phyloP scores from a whole-genome alignment of 768 basidiomycete species.

The Tricholoma terreum region DNA sequence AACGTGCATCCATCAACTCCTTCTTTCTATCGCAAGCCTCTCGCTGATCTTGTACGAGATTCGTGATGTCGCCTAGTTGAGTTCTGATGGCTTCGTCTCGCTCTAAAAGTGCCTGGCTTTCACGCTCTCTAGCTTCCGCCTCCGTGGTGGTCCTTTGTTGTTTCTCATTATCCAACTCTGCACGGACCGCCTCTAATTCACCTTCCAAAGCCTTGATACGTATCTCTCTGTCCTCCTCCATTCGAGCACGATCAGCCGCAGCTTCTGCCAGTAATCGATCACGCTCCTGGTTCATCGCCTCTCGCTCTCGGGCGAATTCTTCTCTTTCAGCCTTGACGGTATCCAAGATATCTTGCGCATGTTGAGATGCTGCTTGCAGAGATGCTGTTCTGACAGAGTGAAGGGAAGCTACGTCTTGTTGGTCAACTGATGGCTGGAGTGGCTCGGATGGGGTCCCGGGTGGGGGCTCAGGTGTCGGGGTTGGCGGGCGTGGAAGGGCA shows the following conservation, averaged over 20 bases:
- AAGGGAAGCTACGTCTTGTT: conserved; percentile 29
- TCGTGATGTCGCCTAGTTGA: conserved; percentile 71
- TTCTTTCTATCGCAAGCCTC: conserved; percentile 60
- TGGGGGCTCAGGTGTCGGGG: not conserved
- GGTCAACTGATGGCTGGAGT: conserved; percentile 9
- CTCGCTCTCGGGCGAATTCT: conserved; percentile 52
- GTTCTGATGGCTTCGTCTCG: conserved; percentile 56
- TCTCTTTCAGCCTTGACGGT: conserved; percentile 59
- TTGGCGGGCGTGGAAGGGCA: conserved; percentile 29
- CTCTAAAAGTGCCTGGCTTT: conserved; percentile 54
- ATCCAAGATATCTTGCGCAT: conserved; percentile 57
- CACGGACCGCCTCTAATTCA: conserved; percentile 53
- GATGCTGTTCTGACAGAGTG: conserved; percentile 39
- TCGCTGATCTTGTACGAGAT: conserved; percentile 65
- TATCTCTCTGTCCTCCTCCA: conserved; percentile 49
- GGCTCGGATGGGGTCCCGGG: conserved; percentile 11
- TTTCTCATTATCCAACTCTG: conserved; percentile 63
- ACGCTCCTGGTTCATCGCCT: conserved; percentile 52
- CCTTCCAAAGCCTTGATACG: conserved; percentile 62
- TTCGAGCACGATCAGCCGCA: conserved; percentile 44
- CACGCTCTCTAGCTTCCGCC: conserved; percentile 58
- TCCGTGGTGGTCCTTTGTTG: conserved; percentile 56
- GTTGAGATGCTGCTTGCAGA: conserved; percentile 52
- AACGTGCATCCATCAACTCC: conserved; percentile 57
- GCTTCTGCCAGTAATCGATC: conserved; percentile 46